A percentile compares a stretch with the other conserved stretches of the same genome.
These are phyloP conservation scores for Citrus unshiu DNA, from an alignment of 345 rosid species.

Conservation along the genomic window DNA sequence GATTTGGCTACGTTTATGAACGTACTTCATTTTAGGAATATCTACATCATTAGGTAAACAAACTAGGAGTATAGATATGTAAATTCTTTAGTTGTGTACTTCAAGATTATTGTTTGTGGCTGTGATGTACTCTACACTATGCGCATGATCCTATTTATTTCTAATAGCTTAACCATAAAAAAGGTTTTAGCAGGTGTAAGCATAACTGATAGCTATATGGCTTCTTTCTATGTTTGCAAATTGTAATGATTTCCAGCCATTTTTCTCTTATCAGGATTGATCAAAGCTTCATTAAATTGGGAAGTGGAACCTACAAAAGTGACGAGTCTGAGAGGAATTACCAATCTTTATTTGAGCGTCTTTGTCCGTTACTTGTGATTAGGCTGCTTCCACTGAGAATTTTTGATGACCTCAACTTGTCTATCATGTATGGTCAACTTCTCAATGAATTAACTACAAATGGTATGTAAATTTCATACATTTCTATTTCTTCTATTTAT, in stretches of 20 bases:
- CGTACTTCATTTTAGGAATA: neutral
- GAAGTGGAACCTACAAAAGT: conserved; percentile 23
- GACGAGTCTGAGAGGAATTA: conserved; percentile 35
- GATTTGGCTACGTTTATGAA: neutral
- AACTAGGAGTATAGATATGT: neutral
- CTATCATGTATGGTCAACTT: conserved; percentile 56
- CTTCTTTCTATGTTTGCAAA: neutral
- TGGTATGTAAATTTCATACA: conserved; percentile 33
- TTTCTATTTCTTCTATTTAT: conserved; percentile 2
- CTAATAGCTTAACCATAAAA: neutral
- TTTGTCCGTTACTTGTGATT: conserved; percentile 81
- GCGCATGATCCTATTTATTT: neutral
- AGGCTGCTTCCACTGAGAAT: conserved; percentile 82
- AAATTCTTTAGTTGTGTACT: neutral
- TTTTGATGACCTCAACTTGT: conserved; percentile 52
- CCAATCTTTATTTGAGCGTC: conserved; percentile 62
- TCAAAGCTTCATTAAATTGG: conserved; percentile 34
- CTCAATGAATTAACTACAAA: conserved; percentile 28
- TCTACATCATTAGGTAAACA: neutral
- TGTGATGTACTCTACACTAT: neutral
- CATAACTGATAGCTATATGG: neutral
- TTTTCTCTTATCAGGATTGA: conserved; percentile 32
- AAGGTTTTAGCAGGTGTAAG: neutral
- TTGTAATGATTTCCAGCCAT: neutral
- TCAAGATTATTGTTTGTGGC: neutral